Conservation (phyloP, 345 rosid species). For the Dipteronia dyeriana region DNA sequence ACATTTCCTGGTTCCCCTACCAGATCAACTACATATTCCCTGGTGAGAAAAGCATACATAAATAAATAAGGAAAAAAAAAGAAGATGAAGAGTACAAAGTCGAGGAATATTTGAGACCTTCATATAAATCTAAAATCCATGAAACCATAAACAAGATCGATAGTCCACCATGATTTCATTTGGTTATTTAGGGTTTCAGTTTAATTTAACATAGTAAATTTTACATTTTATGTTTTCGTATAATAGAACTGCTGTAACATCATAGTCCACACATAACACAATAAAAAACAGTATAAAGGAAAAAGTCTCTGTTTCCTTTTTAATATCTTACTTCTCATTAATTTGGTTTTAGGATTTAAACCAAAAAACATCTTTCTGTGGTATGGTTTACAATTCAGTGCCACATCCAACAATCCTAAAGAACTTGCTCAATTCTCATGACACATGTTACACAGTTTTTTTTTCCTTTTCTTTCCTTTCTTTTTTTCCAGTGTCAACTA, state of each 20-base stretch:
- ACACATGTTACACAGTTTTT: neutral
- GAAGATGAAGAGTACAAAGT: neutral
- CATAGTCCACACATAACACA: neutral
- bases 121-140: neutral
- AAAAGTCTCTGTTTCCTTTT: neutral
- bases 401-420: neutral
- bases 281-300: neutral
- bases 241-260: neutral
- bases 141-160: neutral
- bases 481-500: neutral
- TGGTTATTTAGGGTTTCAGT: neutral
- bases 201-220: neutral
- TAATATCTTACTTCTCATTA: neutral
- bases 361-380: neutral
- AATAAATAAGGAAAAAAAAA: conserved; percentile 8
- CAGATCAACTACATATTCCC: conserved; percentile 97
- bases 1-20: conserved; percentile 90
- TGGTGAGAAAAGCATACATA: conserved; percentile 36
- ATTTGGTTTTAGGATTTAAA: neutral
- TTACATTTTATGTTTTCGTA: neutral
- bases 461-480: neutral
- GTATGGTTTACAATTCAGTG: neutral
- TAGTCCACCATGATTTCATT: neutral
- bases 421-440: neutral
- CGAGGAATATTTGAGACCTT: neutral